phyloP scores from a whole-genome alignment of 345 rosid species.

The Camelina sativa region DNA sequence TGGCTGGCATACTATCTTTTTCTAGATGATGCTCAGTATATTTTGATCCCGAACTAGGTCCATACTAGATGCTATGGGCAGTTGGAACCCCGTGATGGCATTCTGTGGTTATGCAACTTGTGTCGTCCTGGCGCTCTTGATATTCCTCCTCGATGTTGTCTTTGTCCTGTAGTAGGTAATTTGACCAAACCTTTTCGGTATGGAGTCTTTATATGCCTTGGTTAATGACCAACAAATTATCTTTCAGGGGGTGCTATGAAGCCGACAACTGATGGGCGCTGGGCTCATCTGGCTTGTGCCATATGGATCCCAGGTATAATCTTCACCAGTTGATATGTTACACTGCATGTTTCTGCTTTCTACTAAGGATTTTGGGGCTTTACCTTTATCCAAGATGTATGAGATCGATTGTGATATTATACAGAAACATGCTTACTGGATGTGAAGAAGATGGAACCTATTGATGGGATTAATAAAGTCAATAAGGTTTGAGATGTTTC shows the following conservation, averaged over 20 bases:
- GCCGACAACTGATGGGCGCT: conserved; percentile 91
- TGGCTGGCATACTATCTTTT: conserved; percentile 22
- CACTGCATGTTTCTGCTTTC: conserved; percentile 18
- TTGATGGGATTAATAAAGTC: conserved; percentile 84
- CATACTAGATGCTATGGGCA: conserved; percentile 99
- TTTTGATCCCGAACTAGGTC: conserved; percentile 59
- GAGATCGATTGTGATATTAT: conserved; percentile 38
- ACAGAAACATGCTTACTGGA: conserved; percentile 94
- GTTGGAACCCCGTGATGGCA: conserved; percentile 82
- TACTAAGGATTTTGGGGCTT: conserved; percentile 29
- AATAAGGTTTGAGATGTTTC: conserved; percentile 57
- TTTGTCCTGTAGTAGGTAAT: conserved; percentile 92
- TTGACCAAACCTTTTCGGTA: conserved; percentile 12
- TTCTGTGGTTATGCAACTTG: conserved; percentile 90
- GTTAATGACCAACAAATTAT: conserved; percentile 37
- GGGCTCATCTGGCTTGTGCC: conserved; percentile 99
- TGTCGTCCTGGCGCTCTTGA: conserved; percentile 90
- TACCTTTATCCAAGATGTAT: conserved; percentile 34
- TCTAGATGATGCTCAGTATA: conserved; percentile 22
- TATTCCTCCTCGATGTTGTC: conserved; percentile 84
- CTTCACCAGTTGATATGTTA: conserved; percentile 37
- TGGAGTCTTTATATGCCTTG: conserved; percentile 33
- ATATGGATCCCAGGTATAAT: conserved; percentile 96
- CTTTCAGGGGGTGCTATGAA: conserved; percentile 94
- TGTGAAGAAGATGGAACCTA: conserved; percentile 98